Percentiles rank a stretch among this genome's conserved stretches.
Evolutionary conservation across 2,329 filamentous ascomycete genomes (phyloP).

Genomic region (Colletotrichum echinochloae): DNA sequence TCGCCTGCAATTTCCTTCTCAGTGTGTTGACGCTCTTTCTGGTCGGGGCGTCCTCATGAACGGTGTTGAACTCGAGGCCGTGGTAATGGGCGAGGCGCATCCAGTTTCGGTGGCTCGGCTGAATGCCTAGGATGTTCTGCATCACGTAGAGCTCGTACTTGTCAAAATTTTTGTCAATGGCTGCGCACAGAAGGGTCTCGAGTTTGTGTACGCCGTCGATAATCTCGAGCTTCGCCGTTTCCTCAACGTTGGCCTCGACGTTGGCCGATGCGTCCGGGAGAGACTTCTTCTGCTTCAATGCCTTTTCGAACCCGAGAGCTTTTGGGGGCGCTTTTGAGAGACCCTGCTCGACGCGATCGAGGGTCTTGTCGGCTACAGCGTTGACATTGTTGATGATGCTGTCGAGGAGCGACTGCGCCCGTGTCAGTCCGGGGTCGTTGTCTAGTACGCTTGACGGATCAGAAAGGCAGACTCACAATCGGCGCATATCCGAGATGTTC

Average conservation of each 20-base stretch:
- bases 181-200: constrained; percentile 83
- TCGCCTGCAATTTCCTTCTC: constrained; percentile 80
- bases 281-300: constrained; percentile 42
- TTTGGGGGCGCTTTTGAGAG: constrained; percentile 80
- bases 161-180: constrained; percentile 87
- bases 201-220: constrained; percentile 89
- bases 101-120: constrained; percentile 78
- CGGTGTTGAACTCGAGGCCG: constrained; percentile 63
- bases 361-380: constrained; percentile 88
- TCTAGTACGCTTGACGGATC: constrained; percentile 13
- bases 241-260: constrained; percentile 50
- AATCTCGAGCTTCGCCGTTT: constrained; percentile 73
- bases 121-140: constrained; percentile 82
- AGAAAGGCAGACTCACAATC: constrained; percentile 70
- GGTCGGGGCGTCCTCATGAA: constrained; percentile 53
- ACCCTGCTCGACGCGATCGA: constrained; percentile 87
- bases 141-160: constrained; percentile 91
- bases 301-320: constrained; percentile 78
- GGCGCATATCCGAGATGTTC: constrained; percentile 97
- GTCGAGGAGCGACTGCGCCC: constrained; percentile 84
- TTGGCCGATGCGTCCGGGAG: constrained; percentile 53
- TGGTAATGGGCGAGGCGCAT: constrained; percentile 89
- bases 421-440: constrained; percentile 28
- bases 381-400: constrained; percentile 98
- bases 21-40: constrained; percentile 78